phyloP scores from a whole-genome alignment of 2,329 filamentous ascomycete genomes.

The Pseudogymnoascus sp. region DNA sequence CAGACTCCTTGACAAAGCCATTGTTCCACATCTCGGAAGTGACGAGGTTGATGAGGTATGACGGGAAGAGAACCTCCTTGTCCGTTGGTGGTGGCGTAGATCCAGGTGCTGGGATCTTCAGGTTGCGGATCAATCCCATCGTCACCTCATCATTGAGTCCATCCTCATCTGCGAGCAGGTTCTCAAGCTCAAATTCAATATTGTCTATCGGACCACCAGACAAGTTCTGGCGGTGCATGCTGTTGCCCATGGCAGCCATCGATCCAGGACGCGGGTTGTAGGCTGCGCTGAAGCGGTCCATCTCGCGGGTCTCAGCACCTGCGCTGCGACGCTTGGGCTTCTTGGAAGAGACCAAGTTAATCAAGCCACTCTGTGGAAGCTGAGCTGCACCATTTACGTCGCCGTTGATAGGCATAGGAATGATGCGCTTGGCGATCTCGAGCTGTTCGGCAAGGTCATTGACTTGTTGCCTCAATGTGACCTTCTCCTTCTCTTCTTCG shows the following conservation, averaged over 20 bases:
- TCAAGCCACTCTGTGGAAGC: slow-evolving; percentile 63
- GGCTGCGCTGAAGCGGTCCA: slow-evolving; percentile 82
- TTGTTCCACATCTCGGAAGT: slow-evolving; percentile 99
- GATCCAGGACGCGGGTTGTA: slow-evolving; percentile 95
- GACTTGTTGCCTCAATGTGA: slow-evolving; percentile 77
- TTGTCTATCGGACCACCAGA: slow-evolving; percentile 74
- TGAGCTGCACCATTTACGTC: slow-evolving; percentile 59
- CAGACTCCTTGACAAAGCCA: slow-evolving; percentile 97
- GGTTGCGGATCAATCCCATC: slow-evolving; percentile 87
- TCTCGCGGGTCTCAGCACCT: slow-evolving; percentile 72
- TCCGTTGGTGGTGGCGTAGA: slow-evolving; percentile 85
- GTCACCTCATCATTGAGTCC: slow-evolving; percentile 95
- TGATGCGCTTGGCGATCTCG: slow-evolving; percentile 66
- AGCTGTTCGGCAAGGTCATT: slow-evolving; percentile 87
- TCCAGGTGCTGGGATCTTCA: slow-evolving; percentile 88
- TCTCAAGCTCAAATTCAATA: slow-evolving; percentile 90
- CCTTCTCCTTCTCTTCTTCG: slow-evolving; percentile 76
- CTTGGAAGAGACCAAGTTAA: slow-evolving; percentile 95
- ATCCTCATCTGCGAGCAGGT: slow-evolving; percentile 88
- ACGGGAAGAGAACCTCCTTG: slow-evolving; percentile 97
- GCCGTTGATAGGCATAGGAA: slow-evolving; percentile 56
- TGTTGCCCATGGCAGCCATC: slow-evolving; percentile 71
- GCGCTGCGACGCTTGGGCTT: slow-evolving; percentile 93
- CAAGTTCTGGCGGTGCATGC: slow-evolving; percentile 58
- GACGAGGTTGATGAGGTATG: slow-evolving; percentile 96